Evolutionary conservation across 1,284 basidiomycete genomes (phyloP).

Genomic region (Trichosporon faecale): DNA sequence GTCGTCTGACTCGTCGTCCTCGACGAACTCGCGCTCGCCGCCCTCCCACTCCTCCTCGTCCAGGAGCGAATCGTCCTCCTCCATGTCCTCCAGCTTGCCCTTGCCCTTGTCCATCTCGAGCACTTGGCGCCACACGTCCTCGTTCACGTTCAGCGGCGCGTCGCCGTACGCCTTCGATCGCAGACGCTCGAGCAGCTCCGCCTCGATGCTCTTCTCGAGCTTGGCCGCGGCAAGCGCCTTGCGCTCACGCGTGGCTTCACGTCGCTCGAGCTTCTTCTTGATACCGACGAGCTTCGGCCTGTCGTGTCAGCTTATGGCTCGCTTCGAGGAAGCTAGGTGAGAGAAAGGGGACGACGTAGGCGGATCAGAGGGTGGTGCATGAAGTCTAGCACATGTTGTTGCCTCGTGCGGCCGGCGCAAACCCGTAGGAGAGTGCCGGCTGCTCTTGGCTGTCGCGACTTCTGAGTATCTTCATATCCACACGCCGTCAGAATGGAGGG

Average conservation of each 20-base stretch:
- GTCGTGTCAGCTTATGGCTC: slow-evolving; percentile 16
- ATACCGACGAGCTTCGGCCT: slow-evolving; percentile 91
- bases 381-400: slow-evolving; percentile 41
- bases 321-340: slow-evolving; percentile 2
- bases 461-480: slow-evolving; percentile 37
- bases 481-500: neutral
- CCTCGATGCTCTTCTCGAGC: slow-evolving; percentile 92
- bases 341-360: slow-evolving; percentile 7
- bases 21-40: slow-evolving; percentile 72
- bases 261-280: slow-evolving; percentile 96
- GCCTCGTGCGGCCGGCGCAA: slow-evolving; percentile 9
- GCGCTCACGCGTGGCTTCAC: slow-evolving; percentile 86
- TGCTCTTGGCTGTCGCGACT: slow-evolving; percentile 34
- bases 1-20: slow-evolving; percentile 63
- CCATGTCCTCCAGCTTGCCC: slow-evolving; percentile 56
- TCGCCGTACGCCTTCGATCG: slow-evolving; percentile 98
- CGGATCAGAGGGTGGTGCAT: slow-evolving; percentile 47
- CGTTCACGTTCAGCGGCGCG: slow-evolving; percentile 96
- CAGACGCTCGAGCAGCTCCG: slow-evolving; percentile 89
- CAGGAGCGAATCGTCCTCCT: slow-evolving; percentile 58
- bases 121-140: slow-evolving; percentile 89
- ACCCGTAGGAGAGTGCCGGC: slow-evolving; percentile 15
- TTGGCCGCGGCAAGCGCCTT: slow-evolving; percentile 94
- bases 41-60: slow-evolving; percentile 59
- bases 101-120: slow-evolving; percentile 67